Evolutionary conservation across 257 asterid genomes (phyloP).

Genomic region (Penstemon eatonii): DNA sequence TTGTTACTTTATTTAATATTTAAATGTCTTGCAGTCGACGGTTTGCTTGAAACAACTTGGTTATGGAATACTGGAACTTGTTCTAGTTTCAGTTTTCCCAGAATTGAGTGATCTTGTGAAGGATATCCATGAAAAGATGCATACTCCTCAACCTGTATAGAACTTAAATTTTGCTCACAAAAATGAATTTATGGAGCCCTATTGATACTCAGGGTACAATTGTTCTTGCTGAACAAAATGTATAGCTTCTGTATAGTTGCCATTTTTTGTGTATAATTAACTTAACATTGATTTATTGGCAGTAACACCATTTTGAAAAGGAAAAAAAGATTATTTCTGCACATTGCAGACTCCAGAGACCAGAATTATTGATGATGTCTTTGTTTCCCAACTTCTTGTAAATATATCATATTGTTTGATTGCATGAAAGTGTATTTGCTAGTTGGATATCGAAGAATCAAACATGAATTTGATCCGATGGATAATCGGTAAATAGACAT

Average conservation of each 20-base stretch:
- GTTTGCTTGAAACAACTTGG: conserved; percentile 95
- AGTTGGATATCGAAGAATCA: no score
- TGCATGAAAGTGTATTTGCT: no score
- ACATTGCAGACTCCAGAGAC: neutral
- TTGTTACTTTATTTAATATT: neutral
- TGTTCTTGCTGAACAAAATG: neutral
- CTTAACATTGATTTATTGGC: neutral
- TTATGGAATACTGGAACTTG: conserved; percentile 84
- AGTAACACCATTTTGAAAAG: neutral
- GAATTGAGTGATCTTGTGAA: conserved; percentile 67
- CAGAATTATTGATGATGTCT: neutral
- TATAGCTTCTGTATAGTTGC: conserved; percentile 37
- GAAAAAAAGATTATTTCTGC: neutral
- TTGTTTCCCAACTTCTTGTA: no score
- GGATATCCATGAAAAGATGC: conserved; percentile 71
- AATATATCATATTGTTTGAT: no score
- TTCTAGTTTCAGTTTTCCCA: conserved; percentile 74
- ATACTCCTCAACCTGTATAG: conserved; percentile 37
- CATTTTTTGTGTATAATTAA: conserved; percentile 26
- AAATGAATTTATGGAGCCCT: neutral
- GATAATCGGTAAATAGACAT: no score
- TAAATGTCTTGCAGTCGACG: conserved; percentile 66
- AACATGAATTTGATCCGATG: no score
- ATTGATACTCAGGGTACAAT: neutral
- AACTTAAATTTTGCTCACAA: conserved; percentile 8